Percentiles rank a stretch among this genome's conserved stretches.
Evolutionary conservation across 352 stramenopile species (phyloP).

Genomic region (Paralagenidium karlingii): DNA sequence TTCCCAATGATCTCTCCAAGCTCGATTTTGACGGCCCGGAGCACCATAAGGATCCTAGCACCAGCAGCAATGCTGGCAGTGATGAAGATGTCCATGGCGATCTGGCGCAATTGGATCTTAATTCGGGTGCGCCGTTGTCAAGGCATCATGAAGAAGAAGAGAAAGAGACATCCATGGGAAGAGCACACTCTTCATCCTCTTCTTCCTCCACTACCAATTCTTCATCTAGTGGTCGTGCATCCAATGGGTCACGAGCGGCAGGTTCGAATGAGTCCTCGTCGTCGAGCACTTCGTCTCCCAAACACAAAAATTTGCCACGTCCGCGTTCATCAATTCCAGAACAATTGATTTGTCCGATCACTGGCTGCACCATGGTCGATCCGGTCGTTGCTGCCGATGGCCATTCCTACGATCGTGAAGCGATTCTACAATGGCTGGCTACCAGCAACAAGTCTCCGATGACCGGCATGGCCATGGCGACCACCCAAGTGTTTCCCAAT

Average conservation of each 20-base stretch:
- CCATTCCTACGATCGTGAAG: slow-evolving; percentile 94
- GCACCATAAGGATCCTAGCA: slow-evolving; percentile 1
- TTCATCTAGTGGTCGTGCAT: too few relatives aligned
- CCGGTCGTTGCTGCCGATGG: slow-evolving; percentile 94
- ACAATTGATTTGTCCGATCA: slow-evolving; percentile 92
- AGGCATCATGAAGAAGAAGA: slow-evolving; percentile 6
- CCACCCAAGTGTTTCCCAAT: slow-evolving; percentile 65
- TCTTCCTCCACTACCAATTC: too few relatives aligned
- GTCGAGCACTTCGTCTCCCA: too few relatives aligned
- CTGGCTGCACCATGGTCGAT: slow-evolving; percentile 90
- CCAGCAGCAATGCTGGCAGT: slow-evolving; percentile 8
- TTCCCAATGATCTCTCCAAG: slow-evolving; percentile 13
- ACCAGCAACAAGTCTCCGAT: slow-evolving; percentile 71
- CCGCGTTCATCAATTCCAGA: too few relatives aligned
- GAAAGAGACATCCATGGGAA: too few relatives aligned
- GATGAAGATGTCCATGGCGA: slow-evolving; percentile 16
- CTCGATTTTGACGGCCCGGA: slow-evolving; percentile 17
- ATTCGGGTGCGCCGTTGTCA: not conserved
- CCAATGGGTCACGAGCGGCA: too few relatives aligned
- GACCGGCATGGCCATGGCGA: slow-evolving; percentile 57
- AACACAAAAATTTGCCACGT: too few relatives aligned
- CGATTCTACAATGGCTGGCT: slow-evolving; percentile 90
- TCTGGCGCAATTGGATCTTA: too few relatives aligned
- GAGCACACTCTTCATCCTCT: too few relatives aligned
- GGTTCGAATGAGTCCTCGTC: too few relatives aligned